Base-by-base conservation (phyloP, 2,329 filamentous ascomycete species). In the Aspergillus sojae region DNA sequence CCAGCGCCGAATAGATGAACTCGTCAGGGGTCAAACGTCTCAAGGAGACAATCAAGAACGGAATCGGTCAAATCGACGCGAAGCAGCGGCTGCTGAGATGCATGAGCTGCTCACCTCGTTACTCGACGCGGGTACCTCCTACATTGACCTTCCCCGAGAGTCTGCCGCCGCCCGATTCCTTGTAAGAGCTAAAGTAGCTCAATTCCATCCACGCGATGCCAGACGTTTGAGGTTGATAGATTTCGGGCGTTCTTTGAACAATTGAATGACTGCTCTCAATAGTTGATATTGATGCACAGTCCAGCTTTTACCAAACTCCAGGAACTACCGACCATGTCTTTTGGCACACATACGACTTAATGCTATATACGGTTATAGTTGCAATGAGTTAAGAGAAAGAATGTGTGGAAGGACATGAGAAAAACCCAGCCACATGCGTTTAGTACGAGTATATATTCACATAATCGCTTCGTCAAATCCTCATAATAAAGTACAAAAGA, bases 121-220 rank as follows among this genome's bases (percentile, higher is more conserved):
- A 21, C 71, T 85, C 60, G 79, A 80, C 41, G 79, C 79, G 3
- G 76, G 79, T 16, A 78, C 78, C 26, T 79, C 79, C 3, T 86
- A 86, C 67, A 78, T 83, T 53, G 75, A 80, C 30, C 70, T 86
- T 21, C 71, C 79, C 32, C 76, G 78, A 39, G 84, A 86, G 61
- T 84, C 83, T 43, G 84, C 84, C 16, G 81, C 82, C 19, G 82
- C 83, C 7, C 77, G 84, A 50, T 86, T 86, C 65, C 71, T 86
- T 39, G 81, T 86, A 19, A 78, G 82, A 68, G 82, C 83, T 12
- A 86, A 84, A 70, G 80, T 86, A 61, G 84, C 84, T 16, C 83
- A 86, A 64, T 85, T 85, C 57, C 82, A 86, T 70, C 83, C 84
- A 1, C 82, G 81, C 62, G 83, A 86, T 74, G 84, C 84, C 19